Percentiles rank a stretch among this genome's conserved stretches.
Conservation (phyloP, 139 green algal species). For the Limnomonas spitsbergensis region DNA sequence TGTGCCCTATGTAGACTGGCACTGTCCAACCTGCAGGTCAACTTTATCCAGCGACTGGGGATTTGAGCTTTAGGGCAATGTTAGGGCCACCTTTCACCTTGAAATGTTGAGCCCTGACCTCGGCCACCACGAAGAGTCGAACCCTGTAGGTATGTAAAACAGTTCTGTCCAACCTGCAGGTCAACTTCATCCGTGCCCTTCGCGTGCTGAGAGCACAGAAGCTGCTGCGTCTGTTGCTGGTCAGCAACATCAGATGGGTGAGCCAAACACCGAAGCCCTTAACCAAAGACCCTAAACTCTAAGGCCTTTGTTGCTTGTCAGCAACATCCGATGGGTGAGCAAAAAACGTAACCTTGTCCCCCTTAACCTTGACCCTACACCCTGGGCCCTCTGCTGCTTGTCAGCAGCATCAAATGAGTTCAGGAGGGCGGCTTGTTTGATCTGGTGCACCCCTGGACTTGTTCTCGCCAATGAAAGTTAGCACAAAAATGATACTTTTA, state of each 20-base stretch:
- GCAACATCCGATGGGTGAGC: no score
- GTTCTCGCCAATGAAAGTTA: no score
- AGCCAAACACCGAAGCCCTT: not conserved
- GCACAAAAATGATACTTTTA: no score
- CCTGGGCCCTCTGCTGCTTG: no score
- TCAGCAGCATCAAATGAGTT: no score
- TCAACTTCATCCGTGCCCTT: constrained; percentile 47
- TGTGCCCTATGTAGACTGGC: no score
- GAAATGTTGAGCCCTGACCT: not conserved
- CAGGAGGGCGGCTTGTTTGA: no score
- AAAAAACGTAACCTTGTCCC: not conserved
- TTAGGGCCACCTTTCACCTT: not conserved
- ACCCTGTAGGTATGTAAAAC: no score
- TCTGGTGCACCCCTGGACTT: no score
- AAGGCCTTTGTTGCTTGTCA: no score
- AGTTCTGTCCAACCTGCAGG: constrained; percentile 22
- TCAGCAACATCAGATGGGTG: not conserved
- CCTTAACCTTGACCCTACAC: no score
- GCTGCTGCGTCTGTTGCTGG: constrained; percentile 23
- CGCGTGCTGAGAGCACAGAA: constrained; percentile 52
- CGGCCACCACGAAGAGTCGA: no score
- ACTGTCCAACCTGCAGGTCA: not conserved
- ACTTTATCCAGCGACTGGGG: not conserved
- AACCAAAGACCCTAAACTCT: not conserved
- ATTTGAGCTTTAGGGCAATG: not conserved